phyloP scores from a whole-genome alignment of 2,329 filamentous ascomycete species.

The Fusarium armeniacum region DNA sequence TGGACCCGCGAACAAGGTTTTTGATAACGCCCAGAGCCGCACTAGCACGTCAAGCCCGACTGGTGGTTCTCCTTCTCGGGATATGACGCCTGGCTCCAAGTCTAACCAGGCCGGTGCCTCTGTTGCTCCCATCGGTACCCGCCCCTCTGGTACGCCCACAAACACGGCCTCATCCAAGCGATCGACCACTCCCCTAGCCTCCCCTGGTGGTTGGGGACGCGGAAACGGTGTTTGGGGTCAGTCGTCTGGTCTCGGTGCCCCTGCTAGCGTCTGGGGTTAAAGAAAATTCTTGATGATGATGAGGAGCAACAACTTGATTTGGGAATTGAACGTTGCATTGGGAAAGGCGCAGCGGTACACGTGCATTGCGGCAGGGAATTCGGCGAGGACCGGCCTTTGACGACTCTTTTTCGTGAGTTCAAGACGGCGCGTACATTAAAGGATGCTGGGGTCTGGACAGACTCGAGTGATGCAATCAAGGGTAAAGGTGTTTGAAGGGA shows the following conservation, averaged over 20 bases:
- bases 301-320: slow-evolving; percentile 20
- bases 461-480: slow-evolving; percentile 40
- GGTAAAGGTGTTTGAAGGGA: slow-evolving; percentile 43
- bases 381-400: slow-evolving; percentile 25
- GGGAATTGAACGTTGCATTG: slow-evolving; percentile 47
- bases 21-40: slow-evolving; percentile 75
- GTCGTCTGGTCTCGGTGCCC: slow-evolving; percentile 84
- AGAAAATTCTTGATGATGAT: slow-evolving; percentile 2
- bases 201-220: slow-evolving; percentile 86
- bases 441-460: slow-evolving; percentile 41
- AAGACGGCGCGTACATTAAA: slow-evolving; percentile 27
- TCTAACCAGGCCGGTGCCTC: slow-evolving; percentile 69
- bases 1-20: slow-evolving; percentile 68
- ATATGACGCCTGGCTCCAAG: slow-evolving; percentile 68
- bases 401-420: slow-evolving; percentile 23
- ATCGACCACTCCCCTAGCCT: slow-evolving; percentile 90
- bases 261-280: slow-evolving; percentile 95
- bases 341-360: slow-evolving; percentile 49
- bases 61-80: slow-evolving; percentile 81
- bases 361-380: slow-evolving; percentile 44
- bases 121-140: slow-evolving; percentile 94
- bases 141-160: slow-evolving; percentile 74
- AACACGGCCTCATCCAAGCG: slow-evolving; percentile 73
- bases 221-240: slow-evolving; percentile 88
- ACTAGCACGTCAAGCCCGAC: slow-evolving; percentile 88